Evolutionary conservation across 1,284 basidiomycete species (phyloP).

Genomic region (Leucoagaricus sp.): DNA sequence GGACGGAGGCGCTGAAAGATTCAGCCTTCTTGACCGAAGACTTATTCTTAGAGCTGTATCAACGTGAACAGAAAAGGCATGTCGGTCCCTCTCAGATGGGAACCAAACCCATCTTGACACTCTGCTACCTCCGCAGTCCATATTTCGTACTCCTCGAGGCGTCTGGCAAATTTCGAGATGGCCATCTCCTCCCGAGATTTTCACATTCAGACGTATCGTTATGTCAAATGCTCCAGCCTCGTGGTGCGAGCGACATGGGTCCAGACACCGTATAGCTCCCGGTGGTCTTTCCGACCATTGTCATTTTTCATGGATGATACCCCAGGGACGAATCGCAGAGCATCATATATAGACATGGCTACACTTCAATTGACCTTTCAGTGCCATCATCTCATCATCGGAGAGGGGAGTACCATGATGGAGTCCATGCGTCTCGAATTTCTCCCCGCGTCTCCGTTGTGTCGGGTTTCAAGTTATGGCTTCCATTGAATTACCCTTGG

Average conservation of each 20-base stretch:
- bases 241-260: not conserved
- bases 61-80: constrained; percentile 1
- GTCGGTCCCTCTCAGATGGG: not conserved
- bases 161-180: not conserved
- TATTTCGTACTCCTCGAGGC: not conserved
- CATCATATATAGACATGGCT: constrained; percentile 1
- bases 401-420: not conserved
- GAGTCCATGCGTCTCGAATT: not conserved
- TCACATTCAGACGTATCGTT: constrained; percentile 9
- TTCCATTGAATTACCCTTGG: not conserved
- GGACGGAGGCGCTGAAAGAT: not conserved
- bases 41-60: not conserved
- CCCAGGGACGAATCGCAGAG: constrained; percentile 3
- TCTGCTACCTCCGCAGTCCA: not conserved
- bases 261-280: not conserved
- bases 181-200: not conserved
- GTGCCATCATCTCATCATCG: not conserved
- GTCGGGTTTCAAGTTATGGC: not conserved
- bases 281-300: not conserved
- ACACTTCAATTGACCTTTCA: constrained; percentile 1
- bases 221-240: constrained; percentile 10
- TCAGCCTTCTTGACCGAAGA: not conserved
- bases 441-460: not conserved
- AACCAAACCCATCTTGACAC: not conserved
- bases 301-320: not conserved